Evolutionary conservation across 139 green algal species (phyloP).

Genomic region (Prasinococcaceae sp.): DNA sequence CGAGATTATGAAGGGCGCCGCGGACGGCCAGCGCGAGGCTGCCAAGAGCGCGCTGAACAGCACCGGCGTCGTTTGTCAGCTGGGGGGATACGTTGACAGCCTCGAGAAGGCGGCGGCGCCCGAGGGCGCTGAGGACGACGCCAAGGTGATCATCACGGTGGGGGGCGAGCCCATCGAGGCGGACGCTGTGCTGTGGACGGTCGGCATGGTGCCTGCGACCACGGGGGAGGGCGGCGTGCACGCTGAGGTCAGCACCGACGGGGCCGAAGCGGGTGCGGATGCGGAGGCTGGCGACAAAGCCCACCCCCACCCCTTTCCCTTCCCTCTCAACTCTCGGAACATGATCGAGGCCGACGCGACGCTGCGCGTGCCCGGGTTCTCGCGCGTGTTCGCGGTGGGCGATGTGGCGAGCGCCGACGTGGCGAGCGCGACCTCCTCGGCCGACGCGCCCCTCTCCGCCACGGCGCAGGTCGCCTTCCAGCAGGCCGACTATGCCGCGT

Average conservation of each 20-base stretch:
- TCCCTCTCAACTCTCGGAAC: slow-evolving; percentile 43
- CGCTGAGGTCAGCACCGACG: not conserved
- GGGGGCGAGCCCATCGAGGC: slow-evolving; percentile 26
- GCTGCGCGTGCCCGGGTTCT: slow-evolving; percentile 47
- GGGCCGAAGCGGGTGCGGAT: not conserved
- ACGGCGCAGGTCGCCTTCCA: slow-evolving; percentile 87
- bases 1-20: slow-evolving; percentile 43
- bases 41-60: slow-evolving; percentile 33
- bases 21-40: slow-evolving; percentile 46
- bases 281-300: not conserved
- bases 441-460: not conserved
- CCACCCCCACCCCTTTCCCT: slow-evolving; percentile 52
- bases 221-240: not conserved
- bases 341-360: slow-evolving; percentile 58
- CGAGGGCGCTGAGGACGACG: too few species aligned
- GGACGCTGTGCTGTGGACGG: slow-evolving; percentile 78
- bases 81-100: too few species aligned
- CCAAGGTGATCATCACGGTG: slow-evolving; percentile 33
- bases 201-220: slow-evolving; percentile 28
- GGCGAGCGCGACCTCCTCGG: not conserved
- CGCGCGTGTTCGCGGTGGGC: slow-evolving; percentile 79
- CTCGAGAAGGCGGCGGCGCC: too few species aligned
- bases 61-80: too few species aligned
- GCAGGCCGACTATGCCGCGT: slow-evolving; percentile 91
- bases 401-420: slow-evolving; percentile 54